phyloP scores from a whole-genome alignment of 148 eudicot genomes.

The Agrostemma githago region DNA sequence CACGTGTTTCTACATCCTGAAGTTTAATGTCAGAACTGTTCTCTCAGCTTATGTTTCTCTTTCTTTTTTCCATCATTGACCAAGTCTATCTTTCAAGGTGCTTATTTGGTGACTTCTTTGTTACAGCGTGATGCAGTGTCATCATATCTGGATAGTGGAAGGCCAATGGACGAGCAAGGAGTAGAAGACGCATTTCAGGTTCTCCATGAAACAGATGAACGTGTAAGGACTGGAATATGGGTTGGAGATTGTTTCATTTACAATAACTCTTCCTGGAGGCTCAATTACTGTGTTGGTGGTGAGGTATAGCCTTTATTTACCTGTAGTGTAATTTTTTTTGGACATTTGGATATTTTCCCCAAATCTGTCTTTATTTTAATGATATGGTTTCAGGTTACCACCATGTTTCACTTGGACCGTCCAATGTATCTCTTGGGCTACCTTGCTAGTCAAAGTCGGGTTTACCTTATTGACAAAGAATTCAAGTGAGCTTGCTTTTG shows the following conservation, averaged over 20 bases:
- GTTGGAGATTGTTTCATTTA: slow-evolving; percentile 98
- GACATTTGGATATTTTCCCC: not conserved
- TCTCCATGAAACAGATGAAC: slow-evolving; percentile 87
- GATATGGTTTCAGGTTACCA: slow-evolving; percentile 65
- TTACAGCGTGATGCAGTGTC: slow-evolving; percentile 93
- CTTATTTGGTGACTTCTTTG: slow-evolving; percentile 12
- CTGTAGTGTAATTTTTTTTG: not conserved
- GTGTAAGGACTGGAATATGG: slow-evolving; percentile 96
- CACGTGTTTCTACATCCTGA: slow-evolving; percentile 87
- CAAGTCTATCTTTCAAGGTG: not conserved
- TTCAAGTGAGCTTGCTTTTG: slow-evolving; percentile 67
- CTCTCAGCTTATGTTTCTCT: not conserved
- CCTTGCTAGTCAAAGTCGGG: slow-evolving; percentile 94
- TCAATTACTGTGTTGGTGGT: slow-evolving; percentile 98
- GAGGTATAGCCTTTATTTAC: slow-evolving; percentile 55
- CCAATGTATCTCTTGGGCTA: slow-evolving; percentile 98
- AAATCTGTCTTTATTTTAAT: not conserved
- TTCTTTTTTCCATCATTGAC: not conserved
- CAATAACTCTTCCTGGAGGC: slow-evolving; percentile 92
- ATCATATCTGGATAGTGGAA: slow-evolving; percentile 81
- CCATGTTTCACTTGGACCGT: slow-evolving; percentile 98
- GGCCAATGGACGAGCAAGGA: slow-evolving; percentile 81
- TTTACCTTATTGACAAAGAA: slow-evolving; percentile 91
- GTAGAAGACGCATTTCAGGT: slow-evolving; percentile 95
- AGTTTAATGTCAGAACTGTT: slow-evolving; percentile 69